Evolutionary conservation across 2,329 filamentous ascomycete species (phyloP).

Genomic region (Sphaceloma murrayae): DNA sequence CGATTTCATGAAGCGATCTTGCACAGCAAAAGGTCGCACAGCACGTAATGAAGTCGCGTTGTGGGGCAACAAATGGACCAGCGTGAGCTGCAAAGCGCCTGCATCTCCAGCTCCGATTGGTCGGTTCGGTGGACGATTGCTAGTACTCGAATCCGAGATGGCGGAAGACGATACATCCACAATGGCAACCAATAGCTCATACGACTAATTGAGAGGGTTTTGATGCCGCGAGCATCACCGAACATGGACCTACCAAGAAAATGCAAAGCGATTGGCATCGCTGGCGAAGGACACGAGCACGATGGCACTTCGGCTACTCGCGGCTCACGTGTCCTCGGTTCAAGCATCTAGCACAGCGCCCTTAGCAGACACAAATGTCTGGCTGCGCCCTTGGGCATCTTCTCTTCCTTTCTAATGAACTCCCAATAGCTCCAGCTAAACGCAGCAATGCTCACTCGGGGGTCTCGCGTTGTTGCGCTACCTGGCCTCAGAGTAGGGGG

Average conservation of each 20-base stretch:
- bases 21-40: neutral
- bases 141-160: neutral
- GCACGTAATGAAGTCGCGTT: neutral
- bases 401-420: neutral
- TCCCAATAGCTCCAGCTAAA: neutral
- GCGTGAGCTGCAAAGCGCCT: neutral
- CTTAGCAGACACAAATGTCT: neutral
- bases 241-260: neutral
- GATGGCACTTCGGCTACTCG: slow-evolving; percentile 5
- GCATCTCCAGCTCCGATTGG: slow-evolving; percentile 10
- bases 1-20: neutral
- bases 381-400: neutral
- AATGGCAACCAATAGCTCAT: no score
- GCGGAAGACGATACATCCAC: neutral
- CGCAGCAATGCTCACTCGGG: slow-evolving; percentile 5
- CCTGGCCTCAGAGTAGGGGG: slow-evolving; percentile 2
- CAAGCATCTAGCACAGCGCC: slow-evolving; percentile 3
- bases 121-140: neutral
- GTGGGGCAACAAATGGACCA: neutral
- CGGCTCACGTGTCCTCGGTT: slow-evolving; percentile 4
- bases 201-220: no score
- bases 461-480: neutral
- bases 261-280: neutral
- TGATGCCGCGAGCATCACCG: no score
- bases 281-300: no score